Evolutionary conservation across 2,329 filamentous ascomycete species (phyloP).

Genomic region (Orbilia brochopaga): DNA sequence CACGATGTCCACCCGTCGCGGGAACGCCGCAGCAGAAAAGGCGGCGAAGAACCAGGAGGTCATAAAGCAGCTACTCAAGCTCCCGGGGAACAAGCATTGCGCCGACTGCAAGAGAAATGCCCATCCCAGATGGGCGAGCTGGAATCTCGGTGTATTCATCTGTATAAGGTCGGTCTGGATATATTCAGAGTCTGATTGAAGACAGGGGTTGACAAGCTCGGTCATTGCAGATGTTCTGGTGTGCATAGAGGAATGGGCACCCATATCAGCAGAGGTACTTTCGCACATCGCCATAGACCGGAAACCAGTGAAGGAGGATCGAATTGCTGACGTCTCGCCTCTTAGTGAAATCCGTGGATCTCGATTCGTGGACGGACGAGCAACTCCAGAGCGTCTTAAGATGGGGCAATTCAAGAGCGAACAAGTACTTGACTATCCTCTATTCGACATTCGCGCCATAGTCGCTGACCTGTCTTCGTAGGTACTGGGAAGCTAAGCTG

Average conservation of each 20-base stretch:
- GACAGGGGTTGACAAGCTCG: constrained; percentile 3
- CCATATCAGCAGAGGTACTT: constrained; percentile 77
- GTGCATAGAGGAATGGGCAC: constrained; percentile 99
- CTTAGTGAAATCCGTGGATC: constrained; percentile 89
- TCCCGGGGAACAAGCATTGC: constrained; percentile 95
- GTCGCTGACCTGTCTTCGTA: constrained; percentile 56
- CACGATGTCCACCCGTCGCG: constrained; percentile 76
- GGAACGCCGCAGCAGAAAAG: constrained; percentile 78
- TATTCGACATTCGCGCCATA: constrained; percentile 20
- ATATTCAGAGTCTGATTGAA: constrained; percentile 13
- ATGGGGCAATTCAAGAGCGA: constrained; percentile 95
- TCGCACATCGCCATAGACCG: background rate
- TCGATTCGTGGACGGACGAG: constrained; percentile 98
- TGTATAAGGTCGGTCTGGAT: constrained; percentile 73
- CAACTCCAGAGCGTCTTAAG: constrained; percentile 90
- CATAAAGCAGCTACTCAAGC: constrained; percentile 91
- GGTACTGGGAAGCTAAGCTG: constrained; percentile 93
- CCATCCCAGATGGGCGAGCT: constrained; percentile 97
- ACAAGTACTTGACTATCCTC: constrained; percentile 69
- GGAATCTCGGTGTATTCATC: constrained; percentile 96
- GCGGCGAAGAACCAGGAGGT: constrained; percentile 92
- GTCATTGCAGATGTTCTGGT: constrained; percentile 73
- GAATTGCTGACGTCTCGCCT: constrained; percentile 16
- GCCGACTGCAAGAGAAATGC: constrained; percentile 99
- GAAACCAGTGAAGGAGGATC: background rate